phyloP scores from a whole-genome alignment of 495 filamentous ascomycete genomes.

The Neurospora hispaniola region DNA sequence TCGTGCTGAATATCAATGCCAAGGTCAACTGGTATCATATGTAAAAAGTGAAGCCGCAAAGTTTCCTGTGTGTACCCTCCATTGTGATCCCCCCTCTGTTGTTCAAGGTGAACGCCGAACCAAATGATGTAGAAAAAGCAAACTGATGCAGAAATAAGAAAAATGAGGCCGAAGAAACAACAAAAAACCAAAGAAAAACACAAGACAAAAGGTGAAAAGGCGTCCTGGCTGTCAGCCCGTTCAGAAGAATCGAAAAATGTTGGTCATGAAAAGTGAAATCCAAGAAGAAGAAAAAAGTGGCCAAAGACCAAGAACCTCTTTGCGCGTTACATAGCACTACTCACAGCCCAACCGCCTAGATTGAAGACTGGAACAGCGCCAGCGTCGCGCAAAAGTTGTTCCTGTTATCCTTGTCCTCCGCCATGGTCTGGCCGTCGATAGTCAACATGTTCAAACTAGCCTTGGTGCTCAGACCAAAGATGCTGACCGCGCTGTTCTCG shows the following conservation, averaged over 20 bases:
- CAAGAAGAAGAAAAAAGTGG: background rate
- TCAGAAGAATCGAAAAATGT: background rate
- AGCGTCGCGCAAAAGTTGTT: conserved; percentile 71
- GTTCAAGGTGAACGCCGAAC: background rate
- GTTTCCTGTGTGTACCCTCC: background rate
- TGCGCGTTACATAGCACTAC: background rate
- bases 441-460: conserved; percentile 80
- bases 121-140: background rate
- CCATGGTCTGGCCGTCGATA: conserved; percentile 41
- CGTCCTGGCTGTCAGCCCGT: background rate
- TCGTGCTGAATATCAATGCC: background rate
- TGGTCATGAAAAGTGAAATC: background rate
- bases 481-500: conserved; percentile 55
- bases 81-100: background rate
- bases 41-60: background rate
- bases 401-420: conserved; percentile 52
- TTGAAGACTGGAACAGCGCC: conserved; percentile 39
- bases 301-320: background rate
- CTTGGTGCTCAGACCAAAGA: conserved; percentile 81
- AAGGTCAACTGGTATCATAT: background rate
- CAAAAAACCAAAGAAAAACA: background rate
- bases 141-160: too few relatives aligned
- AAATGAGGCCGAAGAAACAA: too few relatives aligned
- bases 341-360: background rate
- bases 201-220: background rate